Conservation (phyloP, 2,329 filamentous ascomycete species). For the Lachnellula willkommii region DNA sequence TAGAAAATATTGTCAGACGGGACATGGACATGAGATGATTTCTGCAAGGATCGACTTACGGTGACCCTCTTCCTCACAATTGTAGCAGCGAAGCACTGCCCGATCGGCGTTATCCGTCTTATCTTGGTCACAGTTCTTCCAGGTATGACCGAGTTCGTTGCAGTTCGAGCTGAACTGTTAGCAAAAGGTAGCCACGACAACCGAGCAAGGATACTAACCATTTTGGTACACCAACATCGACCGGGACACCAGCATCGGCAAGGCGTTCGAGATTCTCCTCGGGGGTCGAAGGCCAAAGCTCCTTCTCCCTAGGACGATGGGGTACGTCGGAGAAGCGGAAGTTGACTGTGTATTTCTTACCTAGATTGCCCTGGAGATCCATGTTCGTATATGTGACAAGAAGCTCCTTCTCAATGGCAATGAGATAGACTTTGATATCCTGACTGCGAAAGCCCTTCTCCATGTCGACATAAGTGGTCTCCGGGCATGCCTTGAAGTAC, state of each 20-base stretch:
- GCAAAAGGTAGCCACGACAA: not conserved
- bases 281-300: conserved; percentile 52
- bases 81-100: conserved; percentile 53
- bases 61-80: conserved; percentile 60
- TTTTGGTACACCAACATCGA: conserved; percentile 52
- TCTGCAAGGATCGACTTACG: conserved; percentile 33
- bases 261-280: conserved; percentile 61
- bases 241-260: conserved; percentile 59
- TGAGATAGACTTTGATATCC: conserved; percentile 52
- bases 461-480: conserved; percentile 53
- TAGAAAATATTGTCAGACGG: not conserved
- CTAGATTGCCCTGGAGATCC: conserved; percentile 64
- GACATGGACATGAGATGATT: not conserved
- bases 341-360: conserved; percentile 58
- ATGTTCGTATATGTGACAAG: conserved; percentile 59
- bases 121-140: conserved; percentile 57
- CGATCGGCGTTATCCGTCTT: conserved; percentile 42
- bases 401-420: conserved; percentile 55
- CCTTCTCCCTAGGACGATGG: conserved; percentile 51
- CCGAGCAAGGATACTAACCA: conserved; percentile 35
- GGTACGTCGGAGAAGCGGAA: conserved; percentile 57
- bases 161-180: conserved; percentile 43
- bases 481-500: conserved; percentile 57
- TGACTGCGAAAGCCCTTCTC: conserved; percentile 55
- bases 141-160: conserved; percentile 47